Percentiles rank a stretch among this genome's conserved stretches.
Evolutionary conservation across 805 yeast genomes (phyloP).

Genomic region (Phaffomyces thermotolerans): DNA sequence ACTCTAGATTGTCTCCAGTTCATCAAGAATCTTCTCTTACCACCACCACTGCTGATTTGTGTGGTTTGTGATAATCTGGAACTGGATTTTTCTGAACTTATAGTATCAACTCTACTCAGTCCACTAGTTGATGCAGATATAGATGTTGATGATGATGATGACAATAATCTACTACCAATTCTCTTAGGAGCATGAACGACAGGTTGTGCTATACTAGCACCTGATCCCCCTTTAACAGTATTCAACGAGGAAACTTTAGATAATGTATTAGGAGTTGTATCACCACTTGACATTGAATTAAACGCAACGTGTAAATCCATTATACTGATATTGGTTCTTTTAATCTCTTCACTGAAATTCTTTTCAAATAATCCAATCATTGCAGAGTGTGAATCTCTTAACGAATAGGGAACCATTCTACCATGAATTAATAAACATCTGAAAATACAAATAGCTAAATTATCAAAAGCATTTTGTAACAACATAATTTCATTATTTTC

Average conservation of each 20-base stretch:
- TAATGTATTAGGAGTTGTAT: slow-evolving; percentile 8
- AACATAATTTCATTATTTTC: slow-evolving; percentile 21
- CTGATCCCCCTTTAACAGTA: slow-evolving; percentile 1
- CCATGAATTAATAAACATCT: slow-evolving; percentile 67
- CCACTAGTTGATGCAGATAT: slow-evolving; percentile 1
- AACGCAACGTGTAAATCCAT: slow-evolving; percentile 19
- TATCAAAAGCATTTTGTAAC: slow-evolving; percentile 47
- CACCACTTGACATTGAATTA: slow-evolving; percentile 1
- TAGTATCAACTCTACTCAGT: slow-evolving; percentile 23
- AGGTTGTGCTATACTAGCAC: neutral
- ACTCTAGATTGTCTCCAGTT: slow-evolving; percentile 29
- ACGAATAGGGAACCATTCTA: slow-evolving; percentile 44
- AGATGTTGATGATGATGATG: slow-evolving; percentile 3
- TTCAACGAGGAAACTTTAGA: slow-evolving; percentile 15
- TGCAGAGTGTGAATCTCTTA: slow-evolving; percentile 61
- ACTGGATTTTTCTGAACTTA: slow-evolving; percentile 22
- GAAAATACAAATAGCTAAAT: slow-evolving; percentile 56
- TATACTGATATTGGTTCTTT: slow-evolving; percentile 25
- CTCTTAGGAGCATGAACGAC: neutral
- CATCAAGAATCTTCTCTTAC: slow-evolving; percentile 25
- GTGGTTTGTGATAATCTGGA: slow-evolving; percentile 10
- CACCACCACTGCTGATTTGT: slow-evolving; percentile 3
- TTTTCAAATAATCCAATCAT: slow-evolving; percentile 53
- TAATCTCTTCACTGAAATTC: slow-evolving; percentile 64
- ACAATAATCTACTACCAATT: neutral